These are phyloP conservation scores for Platanus orientalis DNA, from an alignment of 164 flowering plant genomes.

Conservation along the genomic window DNA sequence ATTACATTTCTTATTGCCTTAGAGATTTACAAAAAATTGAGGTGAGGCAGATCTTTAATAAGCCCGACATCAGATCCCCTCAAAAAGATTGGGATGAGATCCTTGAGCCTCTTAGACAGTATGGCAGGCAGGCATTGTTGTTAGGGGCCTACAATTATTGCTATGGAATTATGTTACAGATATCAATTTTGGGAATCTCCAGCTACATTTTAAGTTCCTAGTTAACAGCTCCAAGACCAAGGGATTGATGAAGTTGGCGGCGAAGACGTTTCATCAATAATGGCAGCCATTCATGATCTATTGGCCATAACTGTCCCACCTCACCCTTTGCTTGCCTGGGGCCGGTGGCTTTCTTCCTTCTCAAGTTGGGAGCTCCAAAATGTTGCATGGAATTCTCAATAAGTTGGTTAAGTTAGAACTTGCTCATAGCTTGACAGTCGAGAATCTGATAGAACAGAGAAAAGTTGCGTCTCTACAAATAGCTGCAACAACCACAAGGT, in stretches of 20 bases:
- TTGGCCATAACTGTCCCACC: neutral
- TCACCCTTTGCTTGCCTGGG: neutral
- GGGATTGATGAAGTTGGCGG: neutral
- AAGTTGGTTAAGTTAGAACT: slow-evolving; percentile 20
- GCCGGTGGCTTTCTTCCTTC: neutral
- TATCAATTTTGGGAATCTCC: neutral
- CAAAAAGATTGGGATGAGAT: neutral
- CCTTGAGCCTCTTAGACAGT: neutral
- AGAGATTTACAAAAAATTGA: neutral
- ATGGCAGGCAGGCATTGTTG: neutral
- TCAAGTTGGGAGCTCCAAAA: slow-evolving; percentile 4
- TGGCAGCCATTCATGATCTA: neutral
- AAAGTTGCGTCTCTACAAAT: slow-evolving; percentile 82
- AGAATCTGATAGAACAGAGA: slow-evolving; percentile 68
- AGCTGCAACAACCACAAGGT: slow-evolving; percentile 43
- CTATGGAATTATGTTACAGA: neutral
- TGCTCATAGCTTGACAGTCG: slow-evolving; percentile 61
- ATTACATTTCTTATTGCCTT: neutral
- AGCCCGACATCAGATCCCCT: neutral
- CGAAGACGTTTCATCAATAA: neutral
- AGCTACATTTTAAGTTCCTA: neutral
- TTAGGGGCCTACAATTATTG: neutral
- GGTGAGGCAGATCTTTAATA: neutral
- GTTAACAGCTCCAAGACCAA: neutral
- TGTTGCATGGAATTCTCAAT: neutral